phyloP scores from a whole-genome alignment of 2,329 filamentous ascomycete genomes.

The Dryadomyces sulphureus region DNA sequence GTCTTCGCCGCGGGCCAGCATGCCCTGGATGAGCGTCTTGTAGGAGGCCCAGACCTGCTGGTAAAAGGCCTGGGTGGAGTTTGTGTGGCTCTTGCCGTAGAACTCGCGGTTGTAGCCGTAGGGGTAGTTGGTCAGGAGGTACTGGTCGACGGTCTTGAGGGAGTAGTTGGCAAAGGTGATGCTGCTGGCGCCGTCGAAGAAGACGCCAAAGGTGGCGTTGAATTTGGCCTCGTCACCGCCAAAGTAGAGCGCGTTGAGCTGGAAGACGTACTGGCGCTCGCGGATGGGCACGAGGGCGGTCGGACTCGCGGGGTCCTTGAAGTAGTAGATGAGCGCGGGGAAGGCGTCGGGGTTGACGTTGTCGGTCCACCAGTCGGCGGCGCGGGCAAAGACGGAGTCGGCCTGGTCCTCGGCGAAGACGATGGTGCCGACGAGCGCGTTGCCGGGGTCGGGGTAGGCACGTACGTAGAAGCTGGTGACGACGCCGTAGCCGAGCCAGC shows the following conservation, averaged over 20 bases:
- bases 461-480: slow-evolving; percentile 41
- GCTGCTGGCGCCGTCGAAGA: slow-evolving; percentile 1
- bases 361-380: slow-evolving; percentile 2
- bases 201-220: slow-evolving; percentile 1
- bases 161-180: background rate
- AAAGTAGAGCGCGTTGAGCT: slow-evolving; percentile 3
- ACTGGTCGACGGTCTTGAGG: slow-evolving; percentile 4
- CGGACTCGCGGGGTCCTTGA: background rate
- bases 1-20: slow-evolving; percentile 1
- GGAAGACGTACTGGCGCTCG: slow-evolving; percentile 3
- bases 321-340: slow-evolving; percentile 1
- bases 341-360: background rate
- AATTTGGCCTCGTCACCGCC: background rate
- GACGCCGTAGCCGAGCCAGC: slow-evolving; percentile 45
- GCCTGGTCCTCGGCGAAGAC: slow-evolving; percentile 1
- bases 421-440: background rate
- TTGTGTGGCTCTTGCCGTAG: slow-evolving; percentile 4
- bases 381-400: background rate
- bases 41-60: background rate
- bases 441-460: slow-evolving; percentile 25
- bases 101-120: slow-evolving; percentile 4
- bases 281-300: background rate
- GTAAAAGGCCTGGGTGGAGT: slow-evolving; percentile 1
- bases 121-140: slow-evolving; percentile 1
- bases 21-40: slow-evolving; percentile 2